A percentile compares a stretch with the other conserved stretches of the same genome.
Conservation (phyloP, 371 early-diverging fungal species). For the Apophysomyces ossiformis region DNA sequence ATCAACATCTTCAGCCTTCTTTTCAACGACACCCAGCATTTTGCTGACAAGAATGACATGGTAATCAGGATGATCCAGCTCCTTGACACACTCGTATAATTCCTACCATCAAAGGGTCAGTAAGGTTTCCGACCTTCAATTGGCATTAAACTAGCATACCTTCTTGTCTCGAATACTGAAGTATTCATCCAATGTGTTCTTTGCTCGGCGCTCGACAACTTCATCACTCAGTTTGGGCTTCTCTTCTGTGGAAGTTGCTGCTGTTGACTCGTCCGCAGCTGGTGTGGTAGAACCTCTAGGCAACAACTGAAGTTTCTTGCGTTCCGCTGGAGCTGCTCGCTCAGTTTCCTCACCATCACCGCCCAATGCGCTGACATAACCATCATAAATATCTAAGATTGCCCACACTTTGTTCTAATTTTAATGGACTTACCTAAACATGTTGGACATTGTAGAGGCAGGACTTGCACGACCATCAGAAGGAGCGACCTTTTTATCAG, state of each 20-base stretch:
- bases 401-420: too few relatives aligned
- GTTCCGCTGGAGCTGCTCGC: slow-evolving; percentile 42
- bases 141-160: slow-evolving; percentile 16
- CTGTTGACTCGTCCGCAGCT: slow-evolving; percentile 14
- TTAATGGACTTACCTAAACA: slow-evolving; percentile 47
- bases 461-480: slow-evolving; percentile 34
- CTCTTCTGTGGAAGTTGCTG: slow-evolving; percentile 19
- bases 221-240: slow-evolving; percentile 60
- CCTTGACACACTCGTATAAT: slow-evolving; percentile 70
- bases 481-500: slow-evolving; percentile 36
- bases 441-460: slow-evolving; percentile 57
- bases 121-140: too few relatives aligned
- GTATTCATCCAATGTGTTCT: slow-evolving; percentile 76
- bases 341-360: slow-evolving; percentile 52
- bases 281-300: slow-evolving; percentile 36
- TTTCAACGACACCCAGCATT: slow-evolving; percentile 54
- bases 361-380: slow-evolving; percentile 45
- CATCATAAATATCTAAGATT: background rate
- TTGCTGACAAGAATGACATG: slow-evolving; percentile 52
- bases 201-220: slow-evolving; percentile 62
- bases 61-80: slow-evolving; percentile 63
- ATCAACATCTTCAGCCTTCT: slow-evolving; percentile 62
- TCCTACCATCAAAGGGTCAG: slow-evolving; percentile 25
- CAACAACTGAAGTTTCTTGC: slow-evolving; percentile 47
- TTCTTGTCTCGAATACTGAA: slow-evolving; percentile 58